Percentiles rank a stretch among this genome's conserved stretches.
These are phyloP conservation scores for Spergularia azorica DNA, from an alignment of 179 eudicot genomes.

Conservation along the genomic window DNA sequence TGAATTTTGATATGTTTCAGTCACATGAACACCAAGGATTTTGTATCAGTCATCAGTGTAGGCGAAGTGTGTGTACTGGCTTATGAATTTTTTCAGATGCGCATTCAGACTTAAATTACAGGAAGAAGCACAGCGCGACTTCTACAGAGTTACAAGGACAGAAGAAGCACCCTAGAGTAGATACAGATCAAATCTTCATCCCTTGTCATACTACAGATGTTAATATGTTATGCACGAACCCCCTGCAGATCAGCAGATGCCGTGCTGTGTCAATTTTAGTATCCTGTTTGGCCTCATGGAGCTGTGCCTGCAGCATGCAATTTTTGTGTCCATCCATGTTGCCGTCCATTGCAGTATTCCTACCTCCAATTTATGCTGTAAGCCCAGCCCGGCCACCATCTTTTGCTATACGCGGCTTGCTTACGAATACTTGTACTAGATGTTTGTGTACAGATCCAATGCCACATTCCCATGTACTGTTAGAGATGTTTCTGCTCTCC, in stretches of 20 bases:
- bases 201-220: not conserved
- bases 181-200: not conserved
- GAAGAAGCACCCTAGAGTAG: conserved; percentile 1
- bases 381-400: not conserved
- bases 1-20: too few relatives aligned
- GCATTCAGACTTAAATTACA: not conserved
- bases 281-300: conserved; percentile 10
- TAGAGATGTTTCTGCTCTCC: too few relatives aligned
- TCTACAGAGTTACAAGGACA: not conserved
- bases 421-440: not conserved
- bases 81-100: not conserved
- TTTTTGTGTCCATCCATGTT: too few relatives aligned
- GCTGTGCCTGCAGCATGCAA: not conserved
- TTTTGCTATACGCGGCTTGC: not conserved
- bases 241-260: not conserved
- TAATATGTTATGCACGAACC: not conserved
- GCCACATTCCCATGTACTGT: not conserved
- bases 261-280: not conserved
- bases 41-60: not conserved
- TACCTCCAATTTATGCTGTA: not conserved
- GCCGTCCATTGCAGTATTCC: not conserved
- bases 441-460: too few relatives aligned
- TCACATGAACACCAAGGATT: too few relatives aligned
- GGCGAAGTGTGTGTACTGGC: not conserved
- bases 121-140: not conserved